These are phyloP conservation scores for Tympanopsis confertula DNA, from an alignment of 2,329 filamentous ascomycete species.

Conservation along the genomic window DNA sequence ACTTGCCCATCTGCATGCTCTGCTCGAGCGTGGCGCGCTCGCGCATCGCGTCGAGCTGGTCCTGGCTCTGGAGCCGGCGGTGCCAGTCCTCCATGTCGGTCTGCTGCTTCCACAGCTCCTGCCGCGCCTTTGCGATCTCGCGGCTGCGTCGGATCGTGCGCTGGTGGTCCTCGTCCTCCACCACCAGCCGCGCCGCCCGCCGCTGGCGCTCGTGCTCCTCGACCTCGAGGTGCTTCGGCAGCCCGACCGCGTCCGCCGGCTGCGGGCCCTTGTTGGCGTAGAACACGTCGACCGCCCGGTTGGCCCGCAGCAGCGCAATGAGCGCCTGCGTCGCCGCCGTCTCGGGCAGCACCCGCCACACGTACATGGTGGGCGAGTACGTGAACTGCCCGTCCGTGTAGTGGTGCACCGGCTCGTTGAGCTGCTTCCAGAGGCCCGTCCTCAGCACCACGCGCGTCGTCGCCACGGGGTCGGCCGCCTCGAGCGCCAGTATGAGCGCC, in stretches of 20 bases:
- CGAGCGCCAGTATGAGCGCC: conserved; percentile 45
- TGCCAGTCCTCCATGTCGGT: conserved; percentile 39
- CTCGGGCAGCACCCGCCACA: conserved; percentile 30
- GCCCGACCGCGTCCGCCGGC: conserved; percentile 36
- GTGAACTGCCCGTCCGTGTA: conserved; percentile 38
- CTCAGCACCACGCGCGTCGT: conserved; percentile 48
- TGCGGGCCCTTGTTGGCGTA: conserved; percentile 41
- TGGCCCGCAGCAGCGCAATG: conserved; percentile 34
- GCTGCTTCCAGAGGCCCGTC: conserved; percentile 50
- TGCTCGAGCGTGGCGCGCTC: conserved; percentile 36
- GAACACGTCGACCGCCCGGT: conserved; percentile 39
- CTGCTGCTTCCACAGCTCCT: conserved; percentile 34
- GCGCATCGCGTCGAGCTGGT: conserved; percentile 30
- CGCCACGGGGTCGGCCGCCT: conserved; percentile 38
- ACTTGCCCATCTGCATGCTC: conserved; percentile 22
- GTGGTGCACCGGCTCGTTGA: conserved; percentile 48
- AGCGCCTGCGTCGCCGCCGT: conserved; percentile 28
- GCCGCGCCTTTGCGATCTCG: conserved; percentile 38
- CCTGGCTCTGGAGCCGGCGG: conserved; percentile 28
- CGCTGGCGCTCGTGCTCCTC: conserved; percentile 38
- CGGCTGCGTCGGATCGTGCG: conserved; percentile 33
- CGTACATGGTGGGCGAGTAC: conserved; percentile 56
- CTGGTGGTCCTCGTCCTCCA: conserved; percentile 35
- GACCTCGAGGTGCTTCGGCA: conserved; percentile 35
- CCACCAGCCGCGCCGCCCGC: conserved; percentile 28